Base-by-base conservation (phyloP, 2,329 filamentous ascomycete genomes). In the Claviceps digitariae region DNA sequence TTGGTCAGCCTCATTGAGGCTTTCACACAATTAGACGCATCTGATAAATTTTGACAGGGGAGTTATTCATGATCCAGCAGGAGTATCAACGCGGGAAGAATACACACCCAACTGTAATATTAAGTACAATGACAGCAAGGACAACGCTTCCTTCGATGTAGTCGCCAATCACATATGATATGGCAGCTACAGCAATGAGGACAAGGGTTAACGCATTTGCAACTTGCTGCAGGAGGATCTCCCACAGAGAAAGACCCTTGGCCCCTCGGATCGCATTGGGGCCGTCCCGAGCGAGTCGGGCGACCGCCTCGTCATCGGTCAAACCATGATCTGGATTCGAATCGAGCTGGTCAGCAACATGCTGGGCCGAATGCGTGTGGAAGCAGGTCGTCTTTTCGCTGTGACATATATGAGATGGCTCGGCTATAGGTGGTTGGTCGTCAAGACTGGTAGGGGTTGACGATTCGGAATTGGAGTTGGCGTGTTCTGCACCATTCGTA, bases 151-250 rank as follows among this genome's bases (percentile, higher is more conserved):
- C 81, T 70, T 84, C 81, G 64, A 82, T 75, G 62, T 75, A 83
- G 64, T 83, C 82, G 60, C 74, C 63, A 59, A 84, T 85, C 64
- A 75, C 79, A 69, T 83, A 85, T 49, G 79, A 82, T 55, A 81
- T 71, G 55, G 80, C 82, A 81, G 87, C 87, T 62, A 86, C 85
- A 62, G 87, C 81, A 59, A 89, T 74, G 60, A 90, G 81, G 57
- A 87, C 82, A 65, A 85, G 74, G 58, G 84, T 88, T 69, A 88
- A 73, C 71, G 83, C 86, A 72, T 88, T 88, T 59, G 84, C 86
- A 61, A 87, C 78, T 72, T 88, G 84, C 64, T 83, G 84, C 70
- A 88, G 69, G 71, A 88, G 77, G 72, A 88, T 86, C 71, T 84
- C 79, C 80, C 83, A 86, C 69, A 84, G 63, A 68, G 84, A 87